Evolutionary conservation across 768 basidiomycete species (phyloP), one percentile per base, ranked within the genome.

Genomic region (Nevesoporus exiguus): DNA sequence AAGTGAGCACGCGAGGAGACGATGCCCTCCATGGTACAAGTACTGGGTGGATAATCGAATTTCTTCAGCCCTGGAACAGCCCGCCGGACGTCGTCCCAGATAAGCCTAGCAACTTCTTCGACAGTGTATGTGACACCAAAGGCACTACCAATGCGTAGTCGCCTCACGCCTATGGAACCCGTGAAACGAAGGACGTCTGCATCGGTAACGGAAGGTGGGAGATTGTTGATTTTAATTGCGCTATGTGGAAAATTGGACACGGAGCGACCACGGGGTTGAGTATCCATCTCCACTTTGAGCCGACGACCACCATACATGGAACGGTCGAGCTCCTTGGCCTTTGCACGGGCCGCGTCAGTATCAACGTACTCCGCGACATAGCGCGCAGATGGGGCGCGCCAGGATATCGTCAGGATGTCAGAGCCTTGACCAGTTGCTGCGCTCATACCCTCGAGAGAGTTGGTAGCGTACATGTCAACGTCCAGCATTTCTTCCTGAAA

Each of bases 351-450:
- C 3, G 58, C 31, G 8, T 55, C 42, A 6, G 55, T 19, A 17
- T 67, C 65, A 5, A 47, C 6, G 56, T 79, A 86, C 4, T 70
- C 73, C 1, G 73, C 82, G n/a, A 79, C 57, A 54, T 78, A 76
- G 2, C 74, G 66, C 5, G 62, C 61, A n/a, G 77, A 79, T 2
- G 83, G 82, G 1, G 69, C 66, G 7, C 66, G 72, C 81, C 84
- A 87, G 11, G 74, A 76, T 41, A 85, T 73, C 0, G 74, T 75
- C 47, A 85, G 61, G 34, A 74, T 69, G 13, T 80, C 71, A 5
- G 65, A 42, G 27, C 72, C 70, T 3, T 67, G 68, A 5, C 57
- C 57, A 3, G 68, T 59, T 9, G 65, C 69, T 19, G 65, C 67
- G 11, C 61, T 75, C 81, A 82, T 81, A 7, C 74, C 71, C 36